These are phyloP conservation scores for Picochlorum sp. DNA, from an alignment of 139 green algal genomes.

Conservation along the genomic window DNA sequence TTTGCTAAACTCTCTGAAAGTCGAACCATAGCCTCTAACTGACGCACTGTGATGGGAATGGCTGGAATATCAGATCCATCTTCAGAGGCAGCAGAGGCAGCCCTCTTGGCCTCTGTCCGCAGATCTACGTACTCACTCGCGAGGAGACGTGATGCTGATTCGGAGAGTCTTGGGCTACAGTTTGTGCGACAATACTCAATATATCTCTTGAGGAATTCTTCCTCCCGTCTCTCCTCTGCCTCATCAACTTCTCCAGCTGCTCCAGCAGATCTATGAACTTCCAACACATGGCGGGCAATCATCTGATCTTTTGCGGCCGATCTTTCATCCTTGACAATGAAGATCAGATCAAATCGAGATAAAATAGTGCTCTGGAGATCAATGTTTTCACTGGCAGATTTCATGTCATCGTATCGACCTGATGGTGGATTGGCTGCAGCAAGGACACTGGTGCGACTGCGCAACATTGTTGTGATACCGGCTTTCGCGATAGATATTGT, in stretches of 20 bases:
- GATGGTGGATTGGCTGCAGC: slow-evolving; percentile 92
- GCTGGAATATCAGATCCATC: slow-evolving; percentile 49
- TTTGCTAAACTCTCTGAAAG: slow-evolving; percentile 85
- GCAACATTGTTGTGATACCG: slow-evolving; percentile 97
- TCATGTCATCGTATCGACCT: slow-evolving; percentile 87
- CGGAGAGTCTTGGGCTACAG: slow-evolving; percentile 68
- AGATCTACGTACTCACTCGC: slow-evolving; percentile 83
- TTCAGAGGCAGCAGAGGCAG: slow-evolving; percentile 14
- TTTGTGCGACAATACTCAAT: slow-evolving; percentile 76
- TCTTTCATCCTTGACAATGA: slow-evolving; percentile 94
- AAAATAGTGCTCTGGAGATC: slow-evolving; percentile 98
- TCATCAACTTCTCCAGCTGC: slow-evolving; percentile 24
- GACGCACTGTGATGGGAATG: slow-evolving; percentile 90
- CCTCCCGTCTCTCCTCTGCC: slow-evolving; percentile 44
- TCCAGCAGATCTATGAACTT: slow-evolving; percentile 46
- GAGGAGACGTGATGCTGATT: slow-evolving; percentile 54
- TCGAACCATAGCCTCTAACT: slow-evolving; percentile 94
- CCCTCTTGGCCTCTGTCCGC: slow-evolving; percentile 53
- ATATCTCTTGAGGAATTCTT: slow-evolving; percentile 83
- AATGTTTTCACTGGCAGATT: slow-evolving; percentile 91
- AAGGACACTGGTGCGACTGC: slow-evolving; percentile 84
- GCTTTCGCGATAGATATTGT: slow-evolving; percentile 99
- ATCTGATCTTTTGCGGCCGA: slow-evolving; percentile 50
- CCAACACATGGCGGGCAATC: slow-evolving; percentile 73
- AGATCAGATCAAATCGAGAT: slow-evolving; percentile 98